These are phyloP conservation scores for Neurospora terricola DNA, from an alignment of 495 filamentous ascomycete species.

Conservation along the genomic window DNA sequence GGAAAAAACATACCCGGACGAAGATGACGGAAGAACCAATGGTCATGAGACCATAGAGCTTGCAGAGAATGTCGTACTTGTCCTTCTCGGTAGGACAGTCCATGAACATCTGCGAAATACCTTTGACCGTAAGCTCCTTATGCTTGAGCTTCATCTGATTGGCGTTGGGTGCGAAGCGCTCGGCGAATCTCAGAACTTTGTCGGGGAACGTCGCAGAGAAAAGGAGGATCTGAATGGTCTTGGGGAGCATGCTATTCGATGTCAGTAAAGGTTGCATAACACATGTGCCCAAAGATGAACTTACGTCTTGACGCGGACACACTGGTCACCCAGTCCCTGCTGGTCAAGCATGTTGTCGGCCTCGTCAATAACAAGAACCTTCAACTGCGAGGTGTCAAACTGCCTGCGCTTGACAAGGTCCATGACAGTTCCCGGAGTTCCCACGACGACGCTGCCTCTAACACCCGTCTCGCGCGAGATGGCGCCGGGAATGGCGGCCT, in stretches of 20 bases:
- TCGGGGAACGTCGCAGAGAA: conserved; percentile 96
- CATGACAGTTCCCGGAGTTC: conserved; percentile 87
- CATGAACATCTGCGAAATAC: conserved; percentile 94
- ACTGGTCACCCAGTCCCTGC: conserved; percentile 92
- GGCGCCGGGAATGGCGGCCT: conserved; percentile 72
- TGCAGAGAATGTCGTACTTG: conserved; percentile 81
- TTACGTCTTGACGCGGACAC: conserved; percentile 74
- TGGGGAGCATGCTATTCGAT: conserved; percentile 51
- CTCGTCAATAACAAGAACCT: conserved; percentile 81
- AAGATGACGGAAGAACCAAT: conserved; percentile 98
- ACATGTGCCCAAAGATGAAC: conserved; percentile 17
- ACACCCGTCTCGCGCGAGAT: conserved; percentile 50
- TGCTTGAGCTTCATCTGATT: conserved; percentile 82
- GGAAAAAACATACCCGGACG: conserved; percentile 54
- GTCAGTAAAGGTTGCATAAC: conserved; percentile 15
- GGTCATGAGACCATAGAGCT: conserved; percentile 90
- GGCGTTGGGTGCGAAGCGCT: conserved; percentile 68
- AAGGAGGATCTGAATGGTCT: conserved; percentile 69
- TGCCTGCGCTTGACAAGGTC: conserved; percentile 68
- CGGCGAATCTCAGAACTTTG: conserved; percentile 70
- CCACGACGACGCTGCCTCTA: conserved; percentile 69
- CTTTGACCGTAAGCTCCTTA: conserved; percentile 88
- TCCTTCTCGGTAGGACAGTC: conserved; percentile 70
- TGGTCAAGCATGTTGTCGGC: conserved; percentile 94
- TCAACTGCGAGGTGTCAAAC: conserved; percentile 54